Evolutionary conservation across 352 stramenopile genomes (phyloP).

Genomic region (Plasmopara muralis): DNA sequence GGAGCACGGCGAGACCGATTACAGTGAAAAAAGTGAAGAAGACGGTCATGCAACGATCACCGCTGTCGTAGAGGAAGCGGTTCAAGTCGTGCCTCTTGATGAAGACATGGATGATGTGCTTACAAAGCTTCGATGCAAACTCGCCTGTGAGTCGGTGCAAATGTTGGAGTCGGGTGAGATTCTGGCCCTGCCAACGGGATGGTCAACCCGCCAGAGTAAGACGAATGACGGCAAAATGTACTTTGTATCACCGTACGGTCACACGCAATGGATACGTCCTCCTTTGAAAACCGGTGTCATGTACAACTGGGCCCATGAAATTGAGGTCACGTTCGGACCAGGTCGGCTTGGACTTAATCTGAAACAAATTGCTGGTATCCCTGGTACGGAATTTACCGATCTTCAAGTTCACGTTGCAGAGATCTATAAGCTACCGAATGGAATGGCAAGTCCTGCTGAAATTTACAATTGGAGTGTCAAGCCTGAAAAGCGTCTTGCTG

Average conservation of each 20-base stretch:
- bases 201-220: slow-evolving; percentile 72
- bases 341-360: slow-evolving; percentile 75
- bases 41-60: slow-evolving; percentile 44
- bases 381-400: slow-evolving; percentile 64
- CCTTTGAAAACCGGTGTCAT: slow-evolving; percentile 65
- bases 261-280: slow-evolving; percentile 78
- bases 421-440: slow-evolving; percentile 80
- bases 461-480: slow-evolving; percentile 90
- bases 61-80: slow-evolving; percentile 30
- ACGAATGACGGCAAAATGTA: slow-evolving; percentile 84
- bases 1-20: slow-evolving; percentile 9
- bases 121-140: slow-evolving; percentile 50
- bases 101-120: slow-evolving; percentile 58
- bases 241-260: slow-evolving; percentile 76
- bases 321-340: slow-evolving; percentile 76
- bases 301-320: slow-evolving; percentile 80
- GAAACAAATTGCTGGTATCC: slow-evolving; percentile 71
- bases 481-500: slow-evolving; percentile 70
- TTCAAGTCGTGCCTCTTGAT: slow-evolving; percentile 34
- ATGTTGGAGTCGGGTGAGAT: slow-evolving; percentile 71
- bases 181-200: slow-evolving; percentile 66
- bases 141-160: slow-evolving; percentile 50
- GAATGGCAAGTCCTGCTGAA: slow-evolving; percentile 76
- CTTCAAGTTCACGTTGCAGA: slow-evolving; percentile 74
- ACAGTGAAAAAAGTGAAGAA: slow-evolving; percentile 15